Percentiles rank a stretch among this genome's conserved stretches.
Conservation (phyloP, 2,329 filamentous ascomycete genomes). For the Coniochaeta pulveracea region DNA sequence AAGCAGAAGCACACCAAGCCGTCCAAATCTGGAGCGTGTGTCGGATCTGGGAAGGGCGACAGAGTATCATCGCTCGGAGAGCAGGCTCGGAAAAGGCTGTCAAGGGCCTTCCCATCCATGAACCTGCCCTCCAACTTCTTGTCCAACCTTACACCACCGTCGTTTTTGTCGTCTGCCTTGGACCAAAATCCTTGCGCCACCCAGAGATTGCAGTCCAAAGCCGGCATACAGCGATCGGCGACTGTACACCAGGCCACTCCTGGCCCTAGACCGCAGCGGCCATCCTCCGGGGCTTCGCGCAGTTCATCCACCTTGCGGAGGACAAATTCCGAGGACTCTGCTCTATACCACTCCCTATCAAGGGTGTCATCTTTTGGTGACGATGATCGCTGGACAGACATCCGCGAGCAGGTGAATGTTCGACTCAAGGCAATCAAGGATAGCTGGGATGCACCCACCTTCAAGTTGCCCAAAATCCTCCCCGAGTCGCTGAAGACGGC, state of each 20-base stretch:
- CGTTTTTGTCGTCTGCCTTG: constrained; percentile 25
- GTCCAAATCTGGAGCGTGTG: constrained; percentile 33
- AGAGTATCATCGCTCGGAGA: constrained; percentile 44
- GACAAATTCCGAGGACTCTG: constrained; percentile 65
- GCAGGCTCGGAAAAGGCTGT: constrained; percentile 45
- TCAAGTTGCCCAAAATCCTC: constrained; percentile 46
- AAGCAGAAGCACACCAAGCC: constrained; percentile 17
- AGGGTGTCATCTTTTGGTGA: constrained; percentile 76
- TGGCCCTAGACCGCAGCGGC: constrained; percentile 2
- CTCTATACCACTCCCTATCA: constrained; percentile 66
- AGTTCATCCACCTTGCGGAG: constrained; percentile 35
- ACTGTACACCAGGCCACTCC: background rate
- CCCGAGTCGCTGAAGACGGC: constrained; percentile 17
- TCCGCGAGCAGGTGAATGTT: constrained; percentile 78
- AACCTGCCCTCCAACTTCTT: constrained; percentile 30
- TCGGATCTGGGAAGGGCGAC: constrained; percentile 27
- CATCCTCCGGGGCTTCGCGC: constrained; percentile 13
- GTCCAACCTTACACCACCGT: constrained; percentile 22
- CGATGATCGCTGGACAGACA: constrained; percentile 67
- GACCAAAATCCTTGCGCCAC: constrained; percentile 15
- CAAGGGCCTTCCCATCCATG: constrained; percentile 44
- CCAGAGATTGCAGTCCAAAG: constrained; percentile 6
- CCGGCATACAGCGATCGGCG: background rate
- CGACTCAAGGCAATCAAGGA: constrained; percentile 84
- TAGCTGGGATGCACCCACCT: constrained; percentile 68